phyloP scores from a whole-genome alignment of 345 rosid genomes.

The Diplotaxis tenuifolia region DNA sequence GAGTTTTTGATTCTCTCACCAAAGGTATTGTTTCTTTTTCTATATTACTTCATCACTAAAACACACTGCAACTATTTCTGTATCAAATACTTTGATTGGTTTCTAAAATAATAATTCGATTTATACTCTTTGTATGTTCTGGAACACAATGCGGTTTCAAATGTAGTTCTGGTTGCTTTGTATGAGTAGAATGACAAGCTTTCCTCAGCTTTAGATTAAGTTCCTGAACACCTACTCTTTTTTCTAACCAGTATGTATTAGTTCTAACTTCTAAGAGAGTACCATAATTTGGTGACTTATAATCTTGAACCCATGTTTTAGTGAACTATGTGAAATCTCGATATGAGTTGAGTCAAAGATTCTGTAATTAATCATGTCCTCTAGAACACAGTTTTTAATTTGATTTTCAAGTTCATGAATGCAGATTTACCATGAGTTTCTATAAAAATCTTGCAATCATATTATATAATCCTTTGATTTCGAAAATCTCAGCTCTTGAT shows the following conservation, averaged over 20 bases:
- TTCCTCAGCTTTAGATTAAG: conserved; percentile 89
- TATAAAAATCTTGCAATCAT: no score
- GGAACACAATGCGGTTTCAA: background rate
- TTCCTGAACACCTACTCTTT: conserved; percentile 14
- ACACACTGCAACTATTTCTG: background rate
- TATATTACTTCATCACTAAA: background rate
- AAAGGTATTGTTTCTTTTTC: conserved; percentile 46
- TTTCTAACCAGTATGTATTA: background rate
- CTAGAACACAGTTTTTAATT: no score
- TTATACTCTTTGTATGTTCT: background rate
- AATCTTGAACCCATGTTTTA: no score
- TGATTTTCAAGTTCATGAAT: no score
- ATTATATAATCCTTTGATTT: no score
- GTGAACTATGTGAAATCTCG: no score
- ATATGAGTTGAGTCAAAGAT: no score
- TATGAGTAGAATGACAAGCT: conserved; percentile 95
- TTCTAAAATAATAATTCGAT: background rate
- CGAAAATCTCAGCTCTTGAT: no score
- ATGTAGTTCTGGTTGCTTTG: conserved; percentile 72
- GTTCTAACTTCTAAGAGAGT: background rate
- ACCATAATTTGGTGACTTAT: background rate
- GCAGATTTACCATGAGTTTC: no score
- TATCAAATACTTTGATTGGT: background rate
- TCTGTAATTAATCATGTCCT: no score
- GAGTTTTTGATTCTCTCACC: conserved; percentile 81